These are phyloP conservation scores for Sugiyamaella novakii DNA, from an alignment of 1,139 yeast species.

Conservation along the genomic window DNA sequence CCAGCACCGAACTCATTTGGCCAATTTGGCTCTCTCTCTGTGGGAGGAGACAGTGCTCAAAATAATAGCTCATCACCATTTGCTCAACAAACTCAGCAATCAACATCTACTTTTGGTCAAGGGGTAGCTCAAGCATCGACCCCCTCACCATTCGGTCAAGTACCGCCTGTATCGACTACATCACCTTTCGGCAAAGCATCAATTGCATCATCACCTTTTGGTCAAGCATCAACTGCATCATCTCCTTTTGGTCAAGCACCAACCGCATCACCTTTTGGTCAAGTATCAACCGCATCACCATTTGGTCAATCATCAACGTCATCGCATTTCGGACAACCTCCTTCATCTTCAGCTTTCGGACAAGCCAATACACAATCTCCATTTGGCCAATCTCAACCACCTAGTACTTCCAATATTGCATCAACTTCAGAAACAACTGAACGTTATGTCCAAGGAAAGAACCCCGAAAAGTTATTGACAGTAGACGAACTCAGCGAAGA, in stretches of 20 bases:
- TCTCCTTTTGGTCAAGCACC: constrained; percentile 24
- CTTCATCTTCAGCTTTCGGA: not conserved
- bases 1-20: too few relatives aligned
- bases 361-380: not conserved
- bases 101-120: too few relatives aligned
- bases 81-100: too few relatives aligned
- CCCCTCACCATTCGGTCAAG: constrained; percentile 28
- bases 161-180: constrained; percentile 19
- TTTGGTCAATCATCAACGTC: constrained; percentile 31
- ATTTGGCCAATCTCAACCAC: constrained; percentile 4
- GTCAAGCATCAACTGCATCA: constrained; percentile 16
- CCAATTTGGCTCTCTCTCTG: too few relatives aligned
- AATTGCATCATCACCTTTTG: constrained; percentile 24
- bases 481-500: constrained; percentile 48
- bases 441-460: constrained; percentile 41
- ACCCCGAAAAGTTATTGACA: constrained; percentile 41
- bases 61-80: constrained; percentile 8
- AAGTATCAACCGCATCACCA: constrained; percentile 20
- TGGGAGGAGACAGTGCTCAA: not conserved
- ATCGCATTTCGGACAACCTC: not conserved
- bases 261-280: constrained; percentile 24
- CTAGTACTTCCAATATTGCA: too few relatives aligned
- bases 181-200: constrained; percentile 22
- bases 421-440: constrained; percentile 1
- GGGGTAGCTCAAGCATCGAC: too few relatives aligned